Base-by-base conservation (phyloP, 2,329 filamentous ascomycete species). In the Alternaria atra region DNA sequence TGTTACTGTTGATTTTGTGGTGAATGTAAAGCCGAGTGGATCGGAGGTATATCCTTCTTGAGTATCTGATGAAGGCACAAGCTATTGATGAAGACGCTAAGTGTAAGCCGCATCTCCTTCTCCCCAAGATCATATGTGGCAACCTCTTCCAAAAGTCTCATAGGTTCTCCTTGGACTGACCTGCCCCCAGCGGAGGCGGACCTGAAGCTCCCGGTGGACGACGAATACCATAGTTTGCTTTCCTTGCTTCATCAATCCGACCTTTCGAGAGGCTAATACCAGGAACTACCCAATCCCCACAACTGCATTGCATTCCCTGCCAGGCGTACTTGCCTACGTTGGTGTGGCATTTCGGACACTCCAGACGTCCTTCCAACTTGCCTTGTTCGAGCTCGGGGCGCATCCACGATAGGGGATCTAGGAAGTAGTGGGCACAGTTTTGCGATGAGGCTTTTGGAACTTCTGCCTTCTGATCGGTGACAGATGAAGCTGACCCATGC, bases 361-460 rank as follows among this genome's bases (percentile, higher is more conserved):
- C 87, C 32, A 99, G 84, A 9, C 94, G 89, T 25, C 95, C 95
- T 61, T 94, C 92, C 25, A 98, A 84, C 63, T 90, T 87, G 29
- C 92, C 93, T 72, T 91, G 86, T 70, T 94, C 91, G n/a, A 99
- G 87, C 71, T 90, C 89, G 1, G 89, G 83, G 6, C 91, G 89
- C 95, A 99, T 99, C 95, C 95, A 99, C 13, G 92, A 92, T 34
- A 99, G 83, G 0, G 95, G 93, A 73, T 98, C 93, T 65, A 98
- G 80, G 79, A 97, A 98, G 77, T 94, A 87, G 78, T 98, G 94
- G 20, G 91, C 90, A 73, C 95, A 99, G 34, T 81, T 75, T 15
- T 74, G 67, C 39, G 75, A 66, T 23, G 68, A 35, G 23, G 54
- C 52, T 47, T 34, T 54, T 32, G 58, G 46, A 55, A 61, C 58